Conservation (phyloP, 2,329 filamentous ascomycete genomes). For the Juglanconis sp. region DNA sequence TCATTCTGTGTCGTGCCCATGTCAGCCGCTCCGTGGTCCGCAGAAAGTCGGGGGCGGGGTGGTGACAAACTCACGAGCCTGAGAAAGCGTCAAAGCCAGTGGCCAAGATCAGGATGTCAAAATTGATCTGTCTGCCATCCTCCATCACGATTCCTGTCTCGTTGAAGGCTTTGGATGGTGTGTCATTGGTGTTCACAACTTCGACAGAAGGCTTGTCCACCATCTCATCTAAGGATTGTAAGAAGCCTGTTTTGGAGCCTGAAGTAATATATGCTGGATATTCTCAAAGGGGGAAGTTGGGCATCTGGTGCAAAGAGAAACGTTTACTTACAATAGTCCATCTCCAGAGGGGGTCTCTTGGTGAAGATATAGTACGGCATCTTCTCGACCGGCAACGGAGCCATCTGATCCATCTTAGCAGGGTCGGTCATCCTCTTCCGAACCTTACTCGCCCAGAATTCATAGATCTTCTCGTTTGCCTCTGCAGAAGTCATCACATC, state of each 20-base stretch:
- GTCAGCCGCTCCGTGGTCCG: not conserved
- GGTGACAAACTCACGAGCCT: slow-evolving; percentile 20
- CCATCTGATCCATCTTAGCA: slow-evolving; percentile 41
- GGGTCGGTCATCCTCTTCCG: slow-evolving; percentile 42
- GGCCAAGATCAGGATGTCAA: slow-evolving; percentile 34
- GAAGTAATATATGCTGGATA: too few relatives aligned
- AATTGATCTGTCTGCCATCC: slow-evolving; percentile 33
- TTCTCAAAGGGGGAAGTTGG: too few relatives aligned
- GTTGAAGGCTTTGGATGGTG: slow-evolving; percentile 38
- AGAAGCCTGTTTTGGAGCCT: too few relatives aligned
- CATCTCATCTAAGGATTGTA: not conserved
- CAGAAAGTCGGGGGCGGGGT: not conserved
- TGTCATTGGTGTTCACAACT: slow-evolving; percentile 41
- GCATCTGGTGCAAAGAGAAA: too few relatives aligned
- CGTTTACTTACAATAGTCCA: not conserved
- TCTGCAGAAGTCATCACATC: slow-evolving; percentile 40
- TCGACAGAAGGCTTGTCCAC: slow-evolving; percentile 39
- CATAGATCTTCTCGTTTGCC: slow-evolving; percentile 43
- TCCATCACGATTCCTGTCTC: slow-evolving; percentile 36
- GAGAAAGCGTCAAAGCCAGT: slow-evolving; percentile 34
- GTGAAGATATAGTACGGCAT: slow-evolving; percentile 47
- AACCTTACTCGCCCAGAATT: slow-evolving; percentile 47
- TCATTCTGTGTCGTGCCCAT: not conserved
- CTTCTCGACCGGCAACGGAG: slow-evolving; percentile 42
- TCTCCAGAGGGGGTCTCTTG: slow-evolving; percentile 5